Base-by-base conservation (phyloP, 306 rosid genomes). In the Aeschynomene evenia region DNA sequence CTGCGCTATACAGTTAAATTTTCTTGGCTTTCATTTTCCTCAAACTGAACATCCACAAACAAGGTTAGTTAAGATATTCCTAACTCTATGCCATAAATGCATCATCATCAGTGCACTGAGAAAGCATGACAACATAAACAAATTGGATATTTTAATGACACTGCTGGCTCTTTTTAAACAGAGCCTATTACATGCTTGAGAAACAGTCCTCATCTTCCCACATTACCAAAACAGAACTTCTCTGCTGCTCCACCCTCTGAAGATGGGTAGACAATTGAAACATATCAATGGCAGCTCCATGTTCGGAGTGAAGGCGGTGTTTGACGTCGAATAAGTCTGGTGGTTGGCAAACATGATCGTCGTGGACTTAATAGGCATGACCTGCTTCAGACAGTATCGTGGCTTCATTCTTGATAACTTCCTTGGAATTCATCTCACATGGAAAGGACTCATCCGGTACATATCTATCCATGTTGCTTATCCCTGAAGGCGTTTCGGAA, bases 241-340 rank as follows among this genome's bases (percentile, higher is more conserved):
- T 82, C 70, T 86, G 90, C 36, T 76, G 84, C 81, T 91, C 92
- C 73, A 91, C 97, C 77, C 95, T 84, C 62, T 79, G 85, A 73
- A 91, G 94, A 78, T 91, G 87, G 26, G 92, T 84, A 48, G 97
- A 88, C 75, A 91, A 66, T 29, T 91, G 95, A 64, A 84, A 81
- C 72, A 88, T 66, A 68, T 91, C 82, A 68, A 88, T 86, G 1
- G 84, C 83, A 4, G 79, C 51, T 67, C 83, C 95, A 67, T 51
- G 48, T 76, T 87, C 84, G 6, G 72, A 52, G 23, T 84, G 63
- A 52, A 59, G 39, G 62, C 58, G 10, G 60, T 67, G 76, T 69
- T 82, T 80, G 68, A 65, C 26, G 29, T 71, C 43, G 10, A 46
- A 56, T 37, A 61, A 29, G 34, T 63, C 68, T 7, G 79, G 61